Percentiles rank a stretch among this genome's conserved stretches.
Evolutionary conservation across 2,329 filamentous ascomycete genomes (phyloP).

Genomic region (Exophiala calicioides): DNA sequence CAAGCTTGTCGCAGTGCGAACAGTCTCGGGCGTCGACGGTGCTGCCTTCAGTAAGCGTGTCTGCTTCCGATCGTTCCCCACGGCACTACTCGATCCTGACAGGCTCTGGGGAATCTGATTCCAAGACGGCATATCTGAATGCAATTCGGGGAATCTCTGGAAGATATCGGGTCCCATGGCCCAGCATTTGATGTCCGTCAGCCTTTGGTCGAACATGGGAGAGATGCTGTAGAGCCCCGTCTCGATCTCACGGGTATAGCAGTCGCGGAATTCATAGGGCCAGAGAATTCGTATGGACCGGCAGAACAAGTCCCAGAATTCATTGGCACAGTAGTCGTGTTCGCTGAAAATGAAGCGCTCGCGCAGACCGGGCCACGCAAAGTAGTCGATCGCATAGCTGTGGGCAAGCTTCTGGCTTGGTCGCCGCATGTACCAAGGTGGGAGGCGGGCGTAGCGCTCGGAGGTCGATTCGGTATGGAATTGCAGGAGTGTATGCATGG

Average conservation of each 20-base stretch:
- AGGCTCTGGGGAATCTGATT: slow-evolving; percentile 20
- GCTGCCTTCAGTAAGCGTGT: slow-evolving; percentile 1
- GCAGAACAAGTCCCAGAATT: slow-evolving; percentile 28
- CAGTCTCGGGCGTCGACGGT: background rate
- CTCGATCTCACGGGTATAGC: slow-evolving; percentile 27
- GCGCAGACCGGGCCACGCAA: slow-evolving; percentile 30
- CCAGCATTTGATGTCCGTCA: slow-evolving; percentile 29
- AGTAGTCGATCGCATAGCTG: slow-evolving; percentile 30
- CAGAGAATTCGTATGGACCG: slow-evolving; percentile 23
- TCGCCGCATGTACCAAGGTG: slow-evolving; percentile 28
- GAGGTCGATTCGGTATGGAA: slow-evolving; percentile 26
- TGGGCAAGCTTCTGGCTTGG: slow-evolving; percentile 28
- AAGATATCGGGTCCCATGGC: slow-evolving; percentile 29
- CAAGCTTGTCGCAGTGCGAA: background rate
- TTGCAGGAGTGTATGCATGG: slow-evolving; percentile 28
- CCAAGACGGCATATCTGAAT: slow-evolving; percentile 27
- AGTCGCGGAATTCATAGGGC: slow-evolving; percentile 31
- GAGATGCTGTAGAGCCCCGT: slow-evolving; percentile 30
- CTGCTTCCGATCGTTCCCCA: slow-evolving; percentile 2
- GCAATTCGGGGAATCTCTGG: slow-evolving; percentile 27
- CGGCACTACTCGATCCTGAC: background rate
- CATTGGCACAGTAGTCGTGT: slow-evolving; percentile 30
- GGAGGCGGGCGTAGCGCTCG: slow-evolving; percentile 24
- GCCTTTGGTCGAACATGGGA: slow-evolving; percentile 26
- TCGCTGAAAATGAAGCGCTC: slow-evolving; percentile 30